Evolutionary conservation across 2,329 filamentous ascomycete species (phyloP).

Genomic region (Botrytis fragariae): DNA sequence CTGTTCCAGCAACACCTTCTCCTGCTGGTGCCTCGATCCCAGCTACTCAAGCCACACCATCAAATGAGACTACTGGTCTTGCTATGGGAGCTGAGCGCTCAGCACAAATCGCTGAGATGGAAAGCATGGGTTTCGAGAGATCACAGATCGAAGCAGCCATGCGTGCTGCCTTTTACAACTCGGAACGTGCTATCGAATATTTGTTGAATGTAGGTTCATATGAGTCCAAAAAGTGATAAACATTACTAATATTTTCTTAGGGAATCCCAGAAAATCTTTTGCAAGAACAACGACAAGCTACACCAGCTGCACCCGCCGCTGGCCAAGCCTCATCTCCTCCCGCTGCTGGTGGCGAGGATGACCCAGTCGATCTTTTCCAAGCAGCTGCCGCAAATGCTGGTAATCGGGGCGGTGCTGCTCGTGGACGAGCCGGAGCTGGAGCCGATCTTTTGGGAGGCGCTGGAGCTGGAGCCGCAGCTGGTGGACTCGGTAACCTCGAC

Average conservation of each 20-base stretch:
- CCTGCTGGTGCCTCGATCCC: slow-evolving; percentile 47
- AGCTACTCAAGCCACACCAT: slow-evolving; percentile 49
- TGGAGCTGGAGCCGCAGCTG: slow-evolving; percentile 42
- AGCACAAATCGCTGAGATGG: slow-evolving; percentile 86
- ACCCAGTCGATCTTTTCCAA: slow-evolving; percentile 85
- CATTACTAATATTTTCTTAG: slow-evolving; percentile 45
- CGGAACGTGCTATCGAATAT: slow-evolving; percentile 95
- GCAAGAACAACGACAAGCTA: slow-evolving; percentile 60
- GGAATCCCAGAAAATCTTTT: slow-evolving; percentile 86
- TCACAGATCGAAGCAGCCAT: slow-evolving; percentile 88
- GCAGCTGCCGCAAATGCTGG: slow-evolving; percentile 62
- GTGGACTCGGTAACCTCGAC: slow-evolving; percentile 75
- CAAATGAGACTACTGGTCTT: slow-evolving; percentile 75
- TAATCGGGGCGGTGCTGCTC: slow-evolving; percentile 45
- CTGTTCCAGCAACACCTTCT: slow-evolving; percentile 49
- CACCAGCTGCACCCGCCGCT: slow-evolving; percentile 46
- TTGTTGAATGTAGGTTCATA: slow-evolving; percentile 68
- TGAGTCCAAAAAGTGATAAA: neutral
- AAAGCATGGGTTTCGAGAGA: slow-evolving; percentile 93
- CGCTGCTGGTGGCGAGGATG: slow-evolving; percentile 55
- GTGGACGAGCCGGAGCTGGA: slow-evolving; percentile 48
- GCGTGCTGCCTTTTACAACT: slow-evolving; percentile 95
- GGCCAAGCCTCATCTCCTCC: slow-evolving; percentile 42
- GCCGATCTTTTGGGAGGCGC: slow-evolving; percentile 46
- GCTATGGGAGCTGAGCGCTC: slow-evolving; percentile 81